Base-by-base conservation (phyloP, 2,329 filamentous ascomycete genomes). In the Aspergillus vadensis region DNA sequence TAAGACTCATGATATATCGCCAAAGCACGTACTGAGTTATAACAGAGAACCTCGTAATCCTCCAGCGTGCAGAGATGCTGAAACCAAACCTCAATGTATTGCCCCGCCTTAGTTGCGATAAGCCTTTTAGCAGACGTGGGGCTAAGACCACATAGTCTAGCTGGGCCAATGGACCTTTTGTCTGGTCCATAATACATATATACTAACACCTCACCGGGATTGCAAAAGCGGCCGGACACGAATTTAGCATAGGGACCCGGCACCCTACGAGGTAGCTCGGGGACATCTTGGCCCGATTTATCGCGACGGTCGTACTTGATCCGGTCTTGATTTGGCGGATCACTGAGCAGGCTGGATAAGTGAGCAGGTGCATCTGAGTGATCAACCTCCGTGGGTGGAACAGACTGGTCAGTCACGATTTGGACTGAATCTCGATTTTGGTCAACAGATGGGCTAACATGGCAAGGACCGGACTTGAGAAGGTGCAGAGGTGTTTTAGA, bases 81-180 rank as follows among this genome's bases (percentile, higher is more conserved):
- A 60, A 78, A 77, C 67, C 73, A 72, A 17, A 78, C 39, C 17
- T 71, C 63, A 17, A 75, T 61, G 2, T 51, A 55, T 7, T 17
- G 10, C 3, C 25, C 52, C 25, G 36, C 48, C 54, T 68, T 75
- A 2, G 62, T 52, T 21, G 50, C 51, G 2, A 67, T 30, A 9
- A 77, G 61, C 19, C 57, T 65, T 27, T 3, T 19, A n/a, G 55
- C 58, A n/a, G 54, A 63, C n/a, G 5, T n/a, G 0, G 2, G 7
- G 17, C 55, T 54, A 17, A 74, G 36, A 15, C 72, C 71, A 51
- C 72, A 73, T 23, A 78, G 27, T 32, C 71, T 69, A 19, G 69
- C 66, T 43, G 68, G 49, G 4, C 76, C 76, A 58, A 77, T 65
- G 4, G 63, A 53, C 21, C 60, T 64, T 21, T 65, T 69, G 2